A percentile compares a stretch with the other conserved stretches of the same genome.
These are phyloP conservation scores for Mrakia hoshinonis DNA, from an alignment of 768 basidiomycete genomes.

Conservation along the genomic window DNA sequence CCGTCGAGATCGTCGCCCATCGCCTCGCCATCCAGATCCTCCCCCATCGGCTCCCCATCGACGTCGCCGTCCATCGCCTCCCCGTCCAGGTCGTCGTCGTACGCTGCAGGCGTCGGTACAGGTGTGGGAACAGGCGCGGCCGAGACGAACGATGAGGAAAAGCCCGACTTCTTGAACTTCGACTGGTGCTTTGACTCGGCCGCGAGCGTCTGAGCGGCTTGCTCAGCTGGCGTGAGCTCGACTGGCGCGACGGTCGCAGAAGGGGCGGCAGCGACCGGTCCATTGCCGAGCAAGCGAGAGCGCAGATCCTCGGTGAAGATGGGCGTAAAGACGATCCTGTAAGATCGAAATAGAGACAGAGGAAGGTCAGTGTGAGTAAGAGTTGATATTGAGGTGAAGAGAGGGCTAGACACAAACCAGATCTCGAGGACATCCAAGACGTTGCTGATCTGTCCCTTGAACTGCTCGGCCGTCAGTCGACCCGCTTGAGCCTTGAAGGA, in stretches of 20 bases:
- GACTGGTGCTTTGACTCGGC: slow-evolving; percentile 14
- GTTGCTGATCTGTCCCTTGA: slow-evolving; percentile 81
- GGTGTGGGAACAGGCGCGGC: slow-evolving; percentile 26
- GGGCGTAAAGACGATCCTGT: slow-evolving; percentile 78
- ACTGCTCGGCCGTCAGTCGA: slow-evolving; percentile 88
- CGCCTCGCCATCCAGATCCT: slow-evolving; percentile 15
- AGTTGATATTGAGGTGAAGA: too few relatives aligned
- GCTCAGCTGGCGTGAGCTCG: background rate
- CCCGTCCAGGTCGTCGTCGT: slow-evolving; percentile 43
- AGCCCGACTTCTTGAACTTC: slow-evolving; percentile 39
- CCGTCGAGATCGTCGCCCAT: slow-evolving; percentile 45
- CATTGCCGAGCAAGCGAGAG: slow-evolving; percentile 53
- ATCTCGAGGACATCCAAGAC: slow-evolving; percentile 96
- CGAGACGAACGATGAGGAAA: slow-evolving; percentile 38
- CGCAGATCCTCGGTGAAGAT: slow-evolving; percentile 72
- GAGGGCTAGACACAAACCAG: slow-evolving; percentile 45
- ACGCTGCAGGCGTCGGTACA: slow-evolving; percentile 30
- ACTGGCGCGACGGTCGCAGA: background rate
- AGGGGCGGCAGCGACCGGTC: slow-evolving; percentile 48
- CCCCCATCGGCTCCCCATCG: background rate
- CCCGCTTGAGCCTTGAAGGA: slow-evolving; percentile 69
- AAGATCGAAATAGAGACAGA: background rate
- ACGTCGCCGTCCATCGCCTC: slow-evolving; percentile 24
- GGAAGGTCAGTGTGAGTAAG: background rate
- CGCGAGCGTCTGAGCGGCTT: slow-evolving; percentile 12